Base-by-base conservation (phyloP, 768 basidiomycete species). In the Mycena pura region DNA sequence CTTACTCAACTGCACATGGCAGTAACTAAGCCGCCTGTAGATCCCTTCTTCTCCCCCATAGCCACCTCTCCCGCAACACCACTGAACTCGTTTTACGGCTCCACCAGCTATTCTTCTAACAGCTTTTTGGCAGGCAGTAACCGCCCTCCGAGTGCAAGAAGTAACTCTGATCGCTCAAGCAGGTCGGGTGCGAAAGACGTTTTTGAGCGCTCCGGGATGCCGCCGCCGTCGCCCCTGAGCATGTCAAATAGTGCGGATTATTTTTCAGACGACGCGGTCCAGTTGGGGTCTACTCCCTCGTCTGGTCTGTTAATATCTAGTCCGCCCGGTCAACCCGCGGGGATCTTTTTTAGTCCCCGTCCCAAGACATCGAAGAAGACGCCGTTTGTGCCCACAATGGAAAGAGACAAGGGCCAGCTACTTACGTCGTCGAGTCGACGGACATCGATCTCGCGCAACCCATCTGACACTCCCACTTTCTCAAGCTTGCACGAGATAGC, bases 1-100 rank as follows among this genome's bases (percentile, higher is more conserved):
- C 79, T 99, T 66, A 96, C 95, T 21, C 91, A 95, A 24, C 79
- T 99, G 17, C 91, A 96, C 72, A 98, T 93, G 5, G 95, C 95
- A 2, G 83, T 93, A 47, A 91, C 86, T 9, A 92, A 89, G 65
- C 96, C 97, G 0, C 71, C 86, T 11, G 86, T 99, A 28, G 96
- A 99, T 71, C 92, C 96, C 0, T 91, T 89, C 73, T 97, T 99
- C 70, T 76, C 85, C 0, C 96, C 97, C n/a, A 99, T 94, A 63
- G 96, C 96, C 0, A 98, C 94, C 0, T 90, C 92, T 0, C 96
- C 97, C 1, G 80, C 82, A 31, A 93, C 86, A 62, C 94, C 82
- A 69, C 36, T 61, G 56, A 74, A 73, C 67, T 74, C 77, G 63
- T 71, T 84, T 77, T 65, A 88, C 78, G 67, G 64, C 58, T 73